Conservation (phyloP, 768 basidiomycete genomes). For the Stropharia rugosoannulata region DNA sequence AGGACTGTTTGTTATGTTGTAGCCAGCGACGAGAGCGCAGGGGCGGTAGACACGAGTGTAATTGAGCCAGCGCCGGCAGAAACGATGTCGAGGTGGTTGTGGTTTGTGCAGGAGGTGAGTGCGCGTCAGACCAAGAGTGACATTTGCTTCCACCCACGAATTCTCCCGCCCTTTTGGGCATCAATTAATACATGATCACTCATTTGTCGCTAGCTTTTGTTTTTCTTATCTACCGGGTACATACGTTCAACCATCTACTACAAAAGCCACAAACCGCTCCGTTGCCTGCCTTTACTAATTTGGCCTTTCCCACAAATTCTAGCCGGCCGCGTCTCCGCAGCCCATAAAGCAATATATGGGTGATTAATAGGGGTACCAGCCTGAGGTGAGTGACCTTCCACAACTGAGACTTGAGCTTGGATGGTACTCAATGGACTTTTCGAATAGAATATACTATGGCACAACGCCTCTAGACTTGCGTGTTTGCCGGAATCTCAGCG, state of each 20-base stretch:
- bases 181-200: background rate
- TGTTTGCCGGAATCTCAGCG: too few species aligned
- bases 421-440: too few species aligned
- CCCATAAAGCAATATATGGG: background rate
- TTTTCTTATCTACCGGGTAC: conserved; percentile 2
- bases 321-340: background rate
- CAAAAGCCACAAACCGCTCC: background rate
- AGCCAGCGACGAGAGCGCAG: conserved; percentile 9
- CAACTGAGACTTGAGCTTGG: too few species aligned
- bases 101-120: conserved; percentile 9
- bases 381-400: too few species aligned
- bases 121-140: conserved; percentile 17
- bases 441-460: too few species aligned
- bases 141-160: conserved; percentile 18
- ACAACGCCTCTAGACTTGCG: too few species aligned
- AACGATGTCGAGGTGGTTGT: conserved; percentile 7
- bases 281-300: background rate
- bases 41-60: background rate
- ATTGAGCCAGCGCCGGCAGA: too few species aligned
- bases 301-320: background rate
- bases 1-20: conserved; percentile 10
- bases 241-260: background rate
- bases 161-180: conserved; percentile 3
- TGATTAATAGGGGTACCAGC: background rate
- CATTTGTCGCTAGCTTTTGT: conserved; percentile 6